Base-by-base conservation (phyloP, 768 basidiomycete genomes). In the Collybia mongolica region DNA sequence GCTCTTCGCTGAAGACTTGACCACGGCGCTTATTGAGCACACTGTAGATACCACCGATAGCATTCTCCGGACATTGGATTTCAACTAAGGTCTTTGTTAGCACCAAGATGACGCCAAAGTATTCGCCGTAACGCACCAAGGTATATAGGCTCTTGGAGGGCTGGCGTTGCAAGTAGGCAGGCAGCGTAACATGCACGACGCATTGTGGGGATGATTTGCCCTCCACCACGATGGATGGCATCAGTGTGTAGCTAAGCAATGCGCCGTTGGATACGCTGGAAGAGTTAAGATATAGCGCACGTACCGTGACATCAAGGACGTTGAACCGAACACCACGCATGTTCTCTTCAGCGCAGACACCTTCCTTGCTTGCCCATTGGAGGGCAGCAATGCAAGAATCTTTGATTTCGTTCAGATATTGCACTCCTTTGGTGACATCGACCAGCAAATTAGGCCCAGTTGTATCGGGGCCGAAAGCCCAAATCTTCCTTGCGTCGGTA, bases 301-400 rank as follows among this genome's bases (percentile, higher is more conserved):
- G 56, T 72, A 90, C 93, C 55, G 92, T 94, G 53, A 97, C 95
- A 82, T 97, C 94, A 56, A 96, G 77, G 52, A 98, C 79, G 77
- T 99, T 98, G 77, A 93, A 77, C 55, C 97, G 92, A 63, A 96
- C 81, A 76, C 95, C 95, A 76, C 97, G 93, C 95, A 99, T 96
- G 71, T 89, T 93, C 81, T 99, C 97, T 67, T 98, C 97, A 48
- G 86, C 86, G 63, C 88, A 84, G 60, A 91, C 95, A 81, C 93
- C 93, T 72, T 98, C 96, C 81, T 97, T 98, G 51, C 93, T 91
- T 39, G 97, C 97, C 97, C 95, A 98, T 74, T 98, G 97, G 87
- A 98, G 92, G 41, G 93, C 95, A 60, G 97, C 96, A 69, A 99
- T 83, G 69, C 94, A 97, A 58, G 97, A 98, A 71, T 99, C 97